Evolutionary conservation across 2,329 filamentous ascomycete genomes (phyloP).

Genomic region (Aspergillus fijiensis): DNA sequence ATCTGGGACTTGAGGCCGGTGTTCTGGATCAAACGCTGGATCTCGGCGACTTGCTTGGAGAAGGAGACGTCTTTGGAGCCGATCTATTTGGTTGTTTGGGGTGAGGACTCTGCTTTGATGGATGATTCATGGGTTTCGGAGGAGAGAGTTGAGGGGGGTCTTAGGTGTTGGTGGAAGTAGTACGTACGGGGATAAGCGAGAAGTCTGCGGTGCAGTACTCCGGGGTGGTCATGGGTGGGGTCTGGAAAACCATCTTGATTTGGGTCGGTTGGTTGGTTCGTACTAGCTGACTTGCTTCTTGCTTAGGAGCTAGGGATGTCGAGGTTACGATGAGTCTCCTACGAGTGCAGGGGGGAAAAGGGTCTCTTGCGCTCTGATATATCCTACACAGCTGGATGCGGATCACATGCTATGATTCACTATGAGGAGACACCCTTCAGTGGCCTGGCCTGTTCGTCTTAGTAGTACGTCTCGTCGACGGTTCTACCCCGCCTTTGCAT

Average conservation of each 20-base stretch:
- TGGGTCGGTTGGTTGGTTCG: background rate
- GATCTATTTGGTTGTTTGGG: slow-evolving; percentile 43
- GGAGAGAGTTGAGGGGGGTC: no score
- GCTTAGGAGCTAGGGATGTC: background rate
- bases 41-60: slow-evolving; percentile 76
- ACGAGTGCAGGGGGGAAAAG: background rate
- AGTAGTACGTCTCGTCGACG: slow-evolving; percentile 84
- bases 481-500: slow-evolving; percentile 80
- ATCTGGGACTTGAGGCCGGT: slow-evolving; percentile 77
- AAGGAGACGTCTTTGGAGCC: slow-evolving; percentile 72
- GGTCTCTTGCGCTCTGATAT: background rate
- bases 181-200: slow-evolving; percentile 67
- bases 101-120: background rate
- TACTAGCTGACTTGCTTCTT: background rate
- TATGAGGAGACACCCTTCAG: background rate
- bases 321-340: background rate
- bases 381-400: background rate
- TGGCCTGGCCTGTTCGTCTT: slow-evolving; percentile 23
- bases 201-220: slow-evolving; percentile 77
- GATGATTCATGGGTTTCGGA: no score
- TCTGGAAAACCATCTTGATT: slow-evolving; percentile 15
- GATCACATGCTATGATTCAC: slow-evolving; percentile 7
- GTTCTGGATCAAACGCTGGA: slow-evolving; percentile 74
- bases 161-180: background rate
- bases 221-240: slow-evolving; percentile 54